Percentiles rank a stretch among this genome's conserved stretches.
These are phyloP conservation scores for Candida sanyiensis DNA, from an alignment of 805 yeast species.

Conservation along the genomic window DNA sequence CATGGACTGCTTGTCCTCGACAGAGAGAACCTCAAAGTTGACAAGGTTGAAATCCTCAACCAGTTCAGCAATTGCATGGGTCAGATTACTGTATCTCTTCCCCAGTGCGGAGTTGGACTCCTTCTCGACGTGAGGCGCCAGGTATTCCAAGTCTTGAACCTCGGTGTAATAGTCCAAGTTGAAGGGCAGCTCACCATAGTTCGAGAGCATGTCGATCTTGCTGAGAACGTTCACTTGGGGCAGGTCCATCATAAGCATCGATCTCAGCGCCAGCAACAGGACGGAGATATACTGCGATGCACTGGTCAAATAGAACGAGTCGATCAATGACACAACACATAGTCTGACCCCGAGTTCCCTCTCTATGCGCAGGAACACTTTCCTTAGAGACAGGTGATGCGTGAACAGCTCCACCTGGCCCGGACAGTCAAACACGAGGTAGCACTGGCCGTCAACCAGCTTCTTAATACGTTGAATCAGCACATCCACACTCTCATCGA, in stretches of 20 bases:
- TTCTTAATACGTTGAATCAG: conserved; percentile 52
- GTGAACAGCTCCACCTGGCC: conserved; percentile 97
- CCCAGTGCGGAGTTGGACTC: conserved; percentile 68
- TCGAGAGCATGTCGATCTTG: conserved; percentile 75
- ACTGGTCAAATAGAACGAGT: conserved; percentile 71
- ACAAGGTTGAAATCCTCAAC: conserved; percentile 85
- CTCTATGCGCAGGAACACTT: conserved; percentile 60
- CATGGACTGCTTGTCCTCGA: conserved; percentile 92
- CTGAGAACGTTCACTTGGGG: conserved; percentile 93
- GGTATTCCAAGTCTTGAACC: conserved; percentile 72
- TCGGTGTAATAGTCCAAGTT: conserved; percentile 83
- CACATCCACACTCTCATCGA: conserved; percentile 51
- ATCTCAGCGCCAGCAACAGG: conserved; percentile 70
- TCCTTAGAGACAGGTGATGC: conserved; percentile 68
- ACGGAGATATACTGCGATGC: conserved; percentile 89
- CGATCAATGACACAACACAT: conserved; percentile 83
- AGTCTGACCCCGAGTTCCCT: conserved; percentile 63
- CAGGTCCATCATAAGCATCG: conserved; percentile 87
- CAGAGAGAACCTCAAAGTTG: conserved; percentile 80
- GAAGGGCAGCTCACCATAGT: conserved; percentile 79
- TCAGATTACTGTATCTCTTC: conserved; percentile 55
- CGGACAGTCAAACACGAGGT: conserved; percentile 82
- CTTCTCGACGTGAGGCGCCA: conserved; percentile 61
- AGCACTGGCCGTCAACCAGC: conserved; percentile 49
- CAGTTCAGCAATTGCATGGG: conserved; percentile 73